These are phyloP conservation scores for Phytophthora aleatoria DNA, from an alignment of 352 stramenopile species.

Conservation along the genomic window DNA sequence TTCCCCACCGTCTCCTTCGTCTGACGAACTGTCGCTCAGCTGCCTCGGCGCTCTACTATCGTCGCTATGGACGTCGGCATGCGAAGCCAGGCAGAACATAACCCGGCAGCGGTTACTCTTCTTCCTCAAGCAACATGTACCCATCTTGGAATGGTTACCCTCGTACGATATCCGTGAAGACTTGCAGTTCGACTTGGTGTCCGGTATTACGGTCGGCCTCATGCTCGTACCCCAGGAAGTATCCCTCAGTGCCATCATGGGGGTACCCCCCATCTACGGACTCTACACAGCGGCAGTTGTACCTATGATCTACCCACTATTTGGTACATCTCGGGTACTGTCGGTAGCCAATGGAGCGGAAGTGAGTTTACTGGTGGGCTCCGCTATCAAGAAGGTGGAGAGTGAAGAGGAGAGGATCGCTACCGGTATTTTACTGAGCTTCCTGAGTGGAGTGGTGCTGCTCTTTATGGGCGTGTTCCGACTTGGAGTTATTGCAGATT, in stretches of 20 bases:
- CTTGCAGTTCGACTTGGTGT: slow-evolving; percentile 71
- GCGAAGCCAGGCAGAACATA: slow-evolving; percentile 16
- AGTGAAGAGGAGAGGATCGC: slow-evolving; percentile 63
- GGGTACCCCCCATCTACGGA: slow-evolving; percentile 68
- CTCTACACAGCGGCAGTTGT: slow-evolving; percentile 75
- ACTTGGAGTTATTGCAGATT: slow-evolving; percentile 67
- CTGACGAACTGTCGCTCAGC: slow-evolving; percentile 17
- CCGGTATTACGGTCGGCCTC: slow-evolving; percentile 78
- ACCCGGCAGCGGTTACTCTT: slow-evolving; percentile 42
- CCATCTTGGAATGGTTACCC: slow-evolving; percentile 77
- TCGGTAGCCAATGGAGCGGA: slow-evolving; percentile 75
- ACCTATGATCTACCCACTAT: slow-evolving; percentile 74
- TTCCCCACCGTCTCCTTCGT: slow-evolving; percentile 22
- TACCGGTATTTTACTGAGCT: slow-evolving; percentile 74
- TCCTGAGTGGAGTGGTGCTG: slow-evolving; percentile 64
- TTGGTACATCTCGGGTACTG: slow-evolving; percentile 63
- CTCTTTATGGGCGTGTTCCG: slow-evolving; percentile 59
- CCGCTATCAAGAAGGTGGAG: slow-evolving; percentile 56
- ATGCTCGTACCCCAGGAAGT: slow-evolving; percentile 94
- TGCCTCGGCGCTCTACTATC: slow-evolving; percentile 13
- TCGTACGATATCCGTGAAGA: slow-evolving; percentile 63
- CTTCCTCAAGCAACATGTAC: slow-evolving; percentile 59
- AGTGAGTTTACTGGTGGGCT: slow-evolving; percentile 65
- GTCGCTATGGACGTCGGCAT: slow-evolving; percentile 21
- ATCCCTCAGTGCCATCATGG: slow-evolving; percentile 91